Base-by-base conservation (phyloP, 495 filamentous ascomycete genomes). In the Filosporella fistucella region DNA sequence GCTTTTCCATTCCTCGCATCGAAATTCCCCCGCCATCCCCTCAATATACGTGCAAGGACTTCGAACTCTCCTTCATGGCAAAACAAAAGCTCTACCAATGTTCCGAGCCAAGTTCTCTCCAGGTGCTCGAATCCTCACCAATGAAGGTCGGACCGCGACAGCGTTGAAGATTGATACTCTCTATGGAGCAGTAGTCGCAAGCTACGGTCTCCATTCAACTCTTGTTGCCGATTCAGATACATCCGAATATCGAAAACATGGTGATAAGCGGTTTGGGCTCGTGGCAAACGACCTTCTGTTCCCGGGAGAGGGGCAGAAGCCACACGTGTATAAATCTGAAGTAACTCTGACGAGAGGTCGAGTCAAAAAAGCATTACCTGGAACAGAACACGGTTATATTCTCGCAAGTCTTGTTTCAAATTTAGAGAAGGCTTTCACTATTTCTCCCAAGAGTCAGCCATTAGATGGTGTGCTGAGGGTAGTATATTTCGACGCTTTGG, bases 211-310 rank as follows among this genome's bases (percentile, higher is more conserved):
- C 47, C 91, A 97, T 61, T 87, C 91, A 26, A 75, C 80, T 12
- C 67, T 97, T 0, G 90, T 97, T 20, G 90, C 86, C 32, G 88
- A 95, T 64, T 88, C 84, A 60, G 90, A 96, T 58, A 88, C 90
- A 1, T 64, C 72, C 1, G 83, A 78, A 41, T 90, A 89, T 57
- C 84, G 90, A 44, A 75, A 72, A 45, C 78, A 77, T 59, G 91
- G 91, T 4, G 70, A 69, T 2, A 76, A 85, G 59, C 74, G 91
- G 1, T 97, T 97, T 65, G 72, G 82, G 45, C 84, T 93, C 74
- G 89, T 88, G 0, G 91, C 87, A 2, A 74, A 80, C 29, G 81
- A 89, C 54, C 71, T 89, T 6, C 68, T 95, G 10, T 73, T 67
- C 32, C 84, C 83, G 0, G 61, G 70, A 0, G 70, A 78, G 45